A percentile compares a stretch with the other conserved stretches of the same genome.
Conservation (phyloP, 345 rosid genomes). For the Boechera stricta region DNA sequence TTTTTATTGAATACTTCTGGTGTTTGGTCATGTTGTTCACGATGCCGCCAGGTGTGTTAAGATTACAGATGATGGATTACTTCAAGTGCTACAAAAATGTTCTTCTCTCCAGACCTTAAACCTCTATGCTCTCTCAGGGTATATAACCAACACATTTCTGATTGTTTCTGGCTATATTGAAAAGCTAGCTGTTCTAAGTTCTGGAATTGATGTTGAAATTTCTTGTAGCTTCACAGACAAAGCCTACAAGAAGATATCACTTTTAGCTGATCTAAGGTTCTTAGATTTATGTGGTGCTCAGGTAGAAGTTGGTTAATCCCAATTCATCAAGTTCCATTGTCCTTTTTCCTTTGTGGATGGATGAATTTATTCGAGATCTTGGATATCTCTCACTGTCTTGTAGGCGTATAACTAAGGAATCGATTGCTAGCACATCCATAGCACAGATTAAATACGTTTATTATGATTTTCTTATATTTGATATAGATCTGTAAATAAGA, state of each 20-base stretch:
- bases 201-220: slow-evolving; percentile 28
- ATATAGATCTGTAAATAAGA: slow-evolving; percentile 18
- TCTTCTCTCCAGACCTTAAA: slow-evolving; percentile 67
- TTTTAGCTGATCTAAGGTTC: slow-evolving; percentile 61
- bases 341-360: slow-evolving; percentile 9
- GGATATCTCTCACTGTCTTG: not conserved
- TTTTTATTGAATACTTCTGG: not conserved
- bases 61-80: slow-evolving; percentile 83
- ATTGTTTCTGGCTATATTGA: slow-evolving; percentile 11
- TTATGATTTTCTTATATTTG: not conserved
- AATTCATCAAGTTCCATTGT: slow-evolving; percentile 17
- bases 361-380: slow-evolving; percentile 14
- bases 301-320: slow-evolving; percentile 54
- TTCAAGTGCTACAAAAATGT: slow-evolving; percentile 65
- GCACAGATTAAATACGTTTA: not conserved
- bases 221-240: slow-evolving; percentile 74
- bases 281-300: slow-evolving; percentile 96
- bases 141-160: slow-evolving; percentile 1
- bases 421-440: slow-evolving; percentile 10
- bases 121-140: slow-evolving; percentile 93
- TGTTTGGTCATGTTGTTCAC: slow-evolving; percentile 29
- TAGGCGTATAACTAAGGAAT: slow-evolving; percentile 5
- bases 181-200: slow-evolving; percentile 10
- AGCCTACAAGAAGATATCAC: slow-evolving; percentile 72
- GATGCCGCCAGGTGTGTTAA: slow-evolving; percentile 70